Evolutionary conservation across 768 basidiomycete species (phyloP).

Genomic region (Pulveroboletus sp.): DNA sequence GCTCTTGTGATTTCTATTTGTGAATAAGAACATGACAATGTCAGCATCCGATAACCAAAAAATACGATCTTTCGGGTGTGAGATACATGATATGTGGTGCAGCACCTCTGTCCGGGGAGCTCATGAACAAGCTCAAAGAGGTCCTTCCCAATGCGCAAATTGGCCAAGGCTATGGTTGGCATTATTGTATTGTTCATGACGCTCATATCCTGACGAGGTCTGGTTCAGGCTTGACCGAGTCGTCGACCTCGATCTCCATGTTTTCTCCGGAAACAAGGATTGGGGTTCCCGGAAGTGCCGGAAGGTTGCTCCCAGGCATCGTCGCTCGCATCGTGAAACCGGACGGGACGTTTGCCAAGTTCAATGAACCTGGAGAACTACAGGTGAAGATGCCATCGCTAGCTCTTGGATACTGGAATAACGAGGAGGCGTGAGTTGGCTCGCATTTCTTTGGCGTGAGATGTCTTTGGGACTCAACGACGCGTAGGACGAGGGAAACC

Average conservation of each 20-base stretch:
- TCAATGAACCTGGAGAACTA: slow-evolving; percentile 59
- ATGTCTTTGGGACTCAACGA: background rate
- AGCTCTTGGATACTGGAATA: slow-evolving; percentile 48
- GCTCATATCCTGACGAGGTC: background rate
- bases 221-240: slow-evolving; percentile 60
- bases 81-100: slow-evolving; percentile 55
- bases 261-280: slow-evolving; percentile 44
- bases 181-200: background rate
- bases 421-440: slow-evolving; percentile 53
- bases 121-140: slow-evolving; percentile 41
- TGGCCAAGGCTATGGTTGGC: slow-evolving; percentile 59
- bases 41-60: slow-evolving; percentile 49
- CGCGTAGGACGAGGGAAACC: slow-evolving; percentile 56
- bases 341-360: slow-evolving; percentile 53
- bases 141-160: slow-evolving; percentile 56
- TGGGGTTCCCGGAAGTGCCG: slow-evolving; percentile 50
- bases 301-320: slow-evolving; percentile 48
- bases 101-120: slow-evolving; percentile 57
- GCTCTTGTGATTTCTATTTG: background rate
- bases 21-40: background rate
- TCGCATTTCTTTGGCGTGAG: background rate
- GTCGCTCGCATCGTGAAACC: slow-evolving; percentile 49
- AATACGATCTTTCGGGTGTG: slow-evolving; percentile 48
- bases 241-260: slow-evolving; percentile 48
- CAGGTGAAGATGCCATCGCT: slow-evolving; percentile 39